These are phyloP conservation scores for Nitzschia putrida DNA, from an alignment of 108 stramenopile species.

Conservation along the genomic window DNA sequence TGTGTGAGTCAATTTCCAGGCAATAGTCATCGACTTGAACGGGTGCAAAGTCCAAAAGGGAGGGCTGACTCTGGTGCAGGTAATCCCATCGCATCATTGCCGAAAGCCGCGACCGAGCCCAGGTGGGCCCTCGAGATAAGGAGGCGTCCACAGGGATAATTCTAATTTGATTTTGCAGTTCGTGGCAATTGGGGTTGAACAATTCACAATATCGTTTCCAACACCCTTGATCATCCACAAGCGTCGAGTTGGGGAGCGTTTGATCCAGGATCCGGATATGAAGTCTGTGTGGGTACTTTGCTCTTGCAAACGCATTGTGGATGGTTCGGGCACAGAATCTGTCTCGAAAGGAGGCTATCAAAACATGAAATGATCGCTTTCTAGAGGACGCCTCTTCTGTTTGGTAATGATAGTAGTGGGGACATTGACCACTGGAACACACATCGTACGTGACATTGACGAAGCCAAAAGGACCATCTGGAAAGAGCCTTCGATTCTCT, in stretches of 20 bases:
- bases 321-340: slow-evolving; percentile 72
- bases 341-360: slow-evolving; percentile 60
- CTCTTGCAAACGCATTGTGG: slow-evolving; percentile 59
- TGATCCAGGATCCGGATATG: slow-evolving; percentile 72
- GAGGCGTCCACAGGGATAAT: slow-evolving; percentile 34
- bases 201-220: slow-evolving; percentile 41
- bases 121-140: slow-evolving; percentile 48
- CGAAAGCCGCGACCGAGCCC: slow-evolving; percentile 42
- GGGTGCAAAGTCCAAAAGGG: slow-evolving; percentile 23
- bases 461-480: slow-evolving; percentile 31
- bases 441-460: slow-evolving; percentile 19
- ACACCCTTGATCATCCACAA: slow-evolving; percentile 45
- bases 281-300: slow-evolving; percentile 56
- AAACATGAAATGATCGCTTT: slow-evolving; percentile 27
- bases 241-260: slow-evolving; percentile 44
- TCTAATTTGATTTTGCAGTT: slow-evolving; percentile 36
- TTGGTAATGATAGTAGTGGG: slow-evolving; percentile 25
- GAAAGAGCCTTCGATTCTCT: slow-evolving; percentile 31
- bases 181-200: slow-evolving; percentile 43
- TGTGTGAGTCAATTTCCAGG: slow-evolving; percentile 87
- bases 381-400: slow-evolving; percentile 13
- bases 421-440: slow-evolving; percentile 26
- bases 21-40: slow-evolving; percentile 84
- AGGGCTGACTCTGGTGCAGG: slow-evolving; percentile 16
- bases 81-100: slow-evolving; percentile 53